These are phyloP conservation scores for Fereydounia khargensis DNA, from an alignment of 1,284 basidiomycete species.

Conservation along the genomic window DNA sequence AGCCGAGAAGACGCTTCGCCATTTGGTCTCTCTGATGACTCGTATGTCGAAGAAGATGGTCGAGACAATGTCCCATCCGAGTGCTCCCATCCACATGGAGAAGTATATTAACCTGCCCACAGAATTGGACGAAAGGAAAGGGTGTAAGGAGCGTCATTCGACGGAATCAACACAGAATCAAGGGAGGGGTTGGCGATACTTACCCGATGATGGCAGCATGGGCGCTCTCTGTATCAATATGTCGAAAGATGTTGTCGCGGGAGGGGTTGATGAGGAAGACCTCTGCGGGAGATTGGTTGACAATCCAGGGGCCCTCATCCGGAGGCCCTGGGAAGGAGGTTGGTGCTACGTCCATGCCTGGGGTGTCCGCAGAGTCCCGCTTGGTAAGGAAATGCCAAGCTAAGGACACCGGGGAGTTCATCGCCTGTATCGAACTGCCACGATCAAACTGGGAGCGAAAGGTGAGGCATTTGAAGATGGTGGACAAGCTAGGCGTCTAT, in stretches of 20 bases:
- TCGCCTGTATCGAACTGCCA: no score
- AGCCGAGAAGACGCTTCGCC: conserved; percentile 31
- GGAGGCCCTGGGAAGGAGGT: no score
- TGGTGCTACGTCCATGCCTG: no score
- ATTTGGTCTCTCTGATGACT: conserved; percentile 32
- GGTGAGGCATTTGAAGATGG: no score
- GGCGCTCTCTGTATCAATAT: conserved; percentile 19
- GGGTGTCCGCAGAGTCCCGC: no score
- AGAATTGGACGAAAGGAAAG: not conserved
- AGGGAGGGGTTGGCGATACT: conserved; percentile 1
- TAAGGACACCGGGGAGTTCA: no score
- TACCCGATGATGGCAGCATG: conserved; percentile 27
- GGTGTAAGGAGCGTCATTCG: not conserved
- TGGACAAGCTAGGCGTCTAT: no score
- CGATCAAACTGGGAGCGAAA: no score
- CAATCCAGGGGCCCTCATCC: no score
- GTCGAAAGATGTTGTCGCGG: conserved; percentile 33
- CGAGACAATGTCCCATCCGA: conserved; percentile 47
- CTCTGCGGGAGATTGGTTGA: no score
- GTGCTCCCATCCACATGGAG: conserved; percentile 48
- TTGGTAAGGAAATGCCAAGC: no score
- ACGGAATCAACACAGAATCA: no score
- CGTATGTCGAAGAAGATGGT: conserved; percentile 37
- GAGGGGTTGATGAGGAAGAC: conserved; percentile 30
- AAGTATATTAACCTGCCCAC: conserved; percentile 29